These are phyloP conservation scores for Annulohypoxylon stygium DNA, from an alignment of 495 filamentous ascomycete genomes.

Conservation along the genomic window DNA sequence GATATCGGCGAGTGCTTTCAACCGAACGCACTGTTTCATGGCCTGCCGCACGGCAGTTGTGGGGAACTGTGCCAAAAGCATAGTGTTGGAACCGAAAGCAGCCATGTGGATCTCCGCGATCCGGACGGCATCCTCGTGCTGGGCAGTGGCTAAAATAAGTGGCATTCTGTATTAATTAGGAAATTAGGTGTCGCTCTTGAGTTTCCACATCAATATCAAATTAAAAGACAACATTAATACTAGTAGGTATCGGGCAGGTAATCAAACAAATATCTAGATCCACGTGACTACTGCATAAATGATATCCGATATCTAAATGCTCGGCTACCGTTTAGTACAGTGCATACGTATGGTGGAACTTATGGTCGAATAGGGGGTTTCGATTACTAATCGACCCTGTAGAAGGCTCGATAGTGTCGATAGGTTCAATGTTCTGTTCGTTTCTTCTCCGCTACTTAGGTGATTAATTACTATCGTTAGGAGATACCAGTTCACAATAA, in stretches of 20 bases:
- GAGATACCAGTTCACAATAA: too few relatives aligned
- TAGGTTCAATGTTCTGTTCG: too few relatives aligned
- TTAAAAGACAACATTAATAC: background rate
- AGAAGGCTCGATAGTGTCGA: too few relatives aligned
- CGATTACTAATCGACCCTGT: background rate
- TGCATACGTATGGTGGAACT: too few relatives aligned
- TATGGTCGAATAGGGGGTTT: background rate
- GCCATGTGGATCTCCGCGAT: conserved; percentile 59
- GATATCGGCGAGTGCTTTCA: conserved; percentile 52
- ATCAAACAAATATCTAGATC: too few relatives aligned
- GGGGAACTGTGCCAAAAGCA: conserved; percentile 58
- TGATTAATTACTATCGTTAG: too few relatives aligned
- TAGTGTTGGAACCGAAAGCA: conserved; percentile 57
- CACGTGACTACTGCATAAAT: too few relatives aligned
- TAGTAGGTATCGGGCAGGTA: too few relatives aligned
- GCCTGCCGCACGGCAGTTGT: conserved; percentile 49
- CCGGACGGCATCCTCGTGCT: conserved; percentile 49
- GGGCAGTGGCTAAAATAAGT: conserved; percentile 29
- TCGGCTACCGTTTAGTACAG: too few relatives aligned
- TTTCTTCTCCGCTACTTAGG: too few relatives aligned
- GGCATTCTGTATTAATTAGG: conserved; percentile 16
- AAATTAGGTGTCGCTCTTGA: background rate
- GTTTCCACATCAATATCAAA: background rate
- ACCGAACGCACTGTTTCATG: conserved; percentile 43
- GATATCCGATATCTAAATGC: too few relatives aligned